Conservation (phyloP, 75 land plant species). For the Picea glauca region DNA sequence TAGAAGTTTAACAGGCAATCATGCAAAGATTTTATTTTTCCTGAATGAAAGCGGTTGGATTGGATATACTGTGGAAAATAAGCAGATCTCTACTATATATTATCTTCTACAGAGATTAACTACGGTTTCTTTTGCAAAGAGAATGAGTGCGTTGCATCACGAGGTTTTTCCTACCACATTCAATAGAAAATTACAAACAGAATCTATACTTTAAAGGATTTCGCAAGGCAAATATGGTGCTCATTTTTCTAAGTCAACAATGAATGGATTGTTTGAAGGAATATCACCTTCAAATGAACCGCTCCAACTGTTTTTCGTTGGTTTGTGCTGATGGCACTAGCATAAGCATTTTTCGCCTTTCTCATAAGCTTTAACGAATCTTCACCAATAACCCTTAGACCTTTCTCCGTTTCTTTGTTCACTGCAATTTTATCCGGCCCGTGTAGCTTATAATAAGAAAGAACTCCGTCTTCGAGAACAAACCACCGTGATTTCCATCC, state of each 20-base stretch:
- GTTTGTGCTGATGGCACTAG: background rate
- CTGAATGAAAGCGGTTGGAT: background rate
- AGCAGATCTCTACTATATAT: background rate
- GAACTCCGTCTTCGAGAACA: constrained; percentile 82
- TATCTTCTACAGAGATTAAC: background rate
- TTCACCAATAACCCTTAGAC: constrained; percentile 77
- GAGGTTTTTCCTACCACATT: background rate
- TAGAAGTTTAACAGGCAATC: background rate
- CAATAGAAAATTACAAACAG: background rate
- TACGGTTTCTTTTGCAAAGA: background rate
- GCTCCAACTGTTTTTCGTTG: constrained; percentile 56
- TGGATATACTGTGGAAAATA: background rate
- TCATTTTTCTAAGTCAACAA: background rate
- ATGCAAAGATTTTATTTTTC: background rate
- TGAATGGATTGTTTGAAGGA: background rate
- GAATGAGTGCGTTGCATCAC: background rate
- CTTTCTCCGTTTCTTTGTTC: constrained; percentile 48
- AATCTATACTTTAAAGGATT: background rate
- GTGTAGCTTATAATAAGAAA: constrained; percentile 95
- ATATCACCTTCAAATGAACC: constrained; percentile 65
- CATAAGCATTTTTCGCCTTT: constrained; percentile 32
- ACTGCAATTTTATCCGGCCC: constrained; percentile 82
- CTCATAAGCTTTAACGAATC: constrained; percentile 67
- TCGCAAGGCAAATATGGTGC: background rate
- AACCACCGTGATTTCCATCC: constrained; percentile 98